These are phyloP conservation scores for Pestalotiopsis sp. DNA, from an alignment of 2,329 filamentous ascomycete genomes.

Conservation along the genomic window DNA sequence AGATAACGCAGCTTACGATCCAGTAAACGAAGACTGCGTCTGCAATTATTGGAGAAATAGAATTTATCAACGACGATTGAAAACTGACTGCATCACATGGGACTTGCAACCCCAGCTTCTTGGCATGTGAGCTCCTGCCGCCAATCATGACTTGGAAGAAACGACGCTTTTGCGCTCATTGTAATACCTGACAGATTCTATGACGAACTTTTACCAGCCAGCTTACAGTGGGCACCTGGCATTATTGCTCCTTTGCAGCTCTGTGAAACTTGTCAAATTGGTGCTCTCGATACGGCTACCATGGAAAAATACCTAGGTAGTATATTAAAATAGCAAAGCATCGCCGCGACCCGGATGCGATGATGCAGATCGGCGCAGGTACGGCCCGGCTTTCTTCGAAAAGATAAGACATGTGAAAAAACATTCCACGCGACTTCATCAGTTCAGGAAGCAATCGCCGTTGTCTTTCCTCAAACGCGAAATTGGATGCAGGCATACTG, in stretches of 20 bases:
- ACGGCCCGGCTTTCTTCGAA: background rate
- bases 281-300: too few relatives aligned
- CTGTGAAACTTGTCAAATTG: too few relatives aligned
- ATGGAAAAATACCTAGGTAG: background rate
- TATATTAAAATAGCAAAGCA: background rate
- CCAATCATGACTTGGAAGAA: background rate
- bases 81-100: background rate
- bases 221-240: too few relatives aligned
- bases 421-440: background rate
- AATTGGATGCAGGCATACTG: background rate
- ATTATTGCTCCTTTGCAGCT: too few relatives aligned
- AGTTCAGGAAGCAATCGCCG: background rate
- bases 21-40: background rate
- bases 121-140: background rate
- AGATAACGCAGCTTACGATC: background rate
- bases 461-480: background rate
- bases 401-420: slow-evolving; percentile 3
- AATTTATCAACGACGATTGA: background rate
- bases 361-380: background rate
- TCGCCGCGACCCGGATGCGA: background rate
- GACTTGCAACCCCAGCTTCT: background rate
- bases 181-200: too few relatives aligned
- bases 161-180: background rate
- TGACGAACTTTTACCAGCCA: too few relatives aligned
- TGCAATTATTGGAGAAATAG: background rate